Evolutionary conservation across 306 rosid species (phyloP).

Genomic region (Cyamopsis tetragonoloba): DNA sequence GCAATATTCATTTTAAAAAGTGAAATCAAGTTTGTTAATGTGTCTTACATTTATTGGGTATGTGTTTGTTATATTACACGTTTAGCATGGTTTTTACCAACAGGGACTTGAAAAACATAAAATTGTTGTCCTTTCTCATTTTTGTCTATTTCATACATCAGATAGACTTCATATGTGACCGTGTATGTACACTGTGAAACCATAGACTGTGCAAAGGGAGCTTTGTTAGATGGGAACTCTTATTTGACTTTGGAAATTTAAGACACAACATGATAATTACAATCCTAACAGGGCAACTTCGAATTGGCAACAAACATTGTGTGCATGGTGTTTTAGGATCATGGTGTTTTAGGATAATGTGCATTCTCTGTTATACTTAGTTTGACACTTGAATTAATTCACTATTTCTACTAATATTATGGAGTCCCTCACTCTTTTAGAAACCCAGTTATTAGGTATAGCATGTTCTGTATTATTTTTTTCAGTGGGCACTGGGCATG

Average conservation of each 20-base stretch:
- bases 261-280: background rate
- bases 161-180: background rate
- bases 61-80: background rate
- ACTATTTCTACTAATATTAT: background rate
- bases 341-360: background rate
- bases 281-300: background rate
- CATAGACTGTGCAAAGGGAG: background rate
- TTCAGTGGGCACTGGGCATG: constrained; percentile 6
- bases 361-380: background rate
- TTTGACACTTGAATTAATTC: background rate
- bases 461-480: background rate
- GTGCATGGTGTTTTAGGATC: background rate
- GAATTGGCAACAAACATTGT: background rate
- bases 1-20: too few relatives aligned
- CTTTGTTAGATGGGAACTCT: too few relatives aligned
- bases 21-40: background rate
- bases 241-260: background rate
- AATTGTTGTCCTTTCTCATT: background rate
- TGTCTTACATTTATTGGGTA: too few relatives aligned
- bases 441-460: constrained; percentile 10
- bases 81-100: background rate
- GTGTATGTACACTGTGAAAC: background rate
- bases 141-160: background rate
- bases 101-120: background rate
- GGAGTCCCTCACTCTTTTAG: background rate